Conservation (phyloP, 768 basidiomycete species). For the Suillus subalutaceus region DNA sequence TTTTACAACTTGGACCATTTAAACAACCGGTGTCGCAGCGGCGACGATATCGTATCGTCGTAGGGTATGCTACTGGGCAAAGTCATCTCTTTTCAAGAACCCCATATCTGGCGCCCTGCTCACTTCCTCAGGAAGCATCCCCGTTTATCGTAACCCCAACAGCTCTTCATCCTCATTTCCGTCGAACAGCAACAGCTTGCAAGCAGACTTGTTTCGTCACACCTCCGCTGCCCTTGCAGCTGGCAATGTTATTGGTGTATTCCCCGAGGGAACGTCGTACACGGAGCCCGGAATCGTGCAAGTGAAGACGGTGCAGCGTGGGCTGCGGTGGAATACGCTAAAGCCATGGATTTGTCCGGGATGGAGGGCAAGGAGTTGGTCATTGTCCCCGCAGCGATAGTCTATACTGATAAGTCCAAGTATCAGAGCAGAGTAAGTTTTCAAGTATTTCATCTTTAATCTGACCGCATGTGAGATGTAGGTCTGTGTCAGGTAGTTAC, state of each 20-base stretch:
- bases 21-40: slow-evolving; percentile 30
- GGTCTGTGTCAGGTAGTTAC: slow-evolving; percentile 14
- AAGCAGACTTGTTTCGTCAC: slow-evolving; percentile 55
- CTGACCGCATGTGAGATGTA: background rate
- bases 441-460: background rate
- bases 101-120: slow-evolving; percentile 54
- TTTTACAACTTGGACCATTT: background rate
- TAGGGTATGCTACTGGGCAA: slow-evolving; percentile 70
- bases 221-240: slow-evolving; percentile 57
- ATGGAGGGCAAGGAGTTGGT: slow-evolving; percentile 37
- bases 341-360: slow-evolving; percentile 36
- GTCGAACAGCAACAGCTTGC: background rate
- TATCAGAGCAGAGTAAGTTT: slow-evolving; percentile 59
- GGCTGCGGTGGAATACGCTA: slow-evolving; percentile 71
- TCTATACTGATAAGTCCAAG: slow-evolving; percentile 69
- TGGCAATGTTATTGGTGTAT: slow-evolving; percentile 65
- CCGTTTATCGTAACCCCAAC: slow-evolving; percentile 68
- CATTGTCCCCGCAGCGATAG: slow-evolving; percentile 67
- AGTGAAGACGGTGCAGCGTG: slow-evolving; percentile 66
- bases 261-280: slow-evolving; percentile 65
- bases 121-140: slow-evolving; percentile 68
- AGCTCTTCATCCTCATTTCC: background rate
- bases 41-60: slow-evolving; percentile 62
- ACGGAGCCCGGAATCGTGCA: slow-evolving; percentile 51
- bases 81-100: slow-evolving; percentile 66